Percentiles rank a stretch among this genome's conserved stretches.
These are phyloP conservation scores for Russula abietina DNA, from an alignment of 768 basidiomycete species.

Conservation along the genomic window DNA sequence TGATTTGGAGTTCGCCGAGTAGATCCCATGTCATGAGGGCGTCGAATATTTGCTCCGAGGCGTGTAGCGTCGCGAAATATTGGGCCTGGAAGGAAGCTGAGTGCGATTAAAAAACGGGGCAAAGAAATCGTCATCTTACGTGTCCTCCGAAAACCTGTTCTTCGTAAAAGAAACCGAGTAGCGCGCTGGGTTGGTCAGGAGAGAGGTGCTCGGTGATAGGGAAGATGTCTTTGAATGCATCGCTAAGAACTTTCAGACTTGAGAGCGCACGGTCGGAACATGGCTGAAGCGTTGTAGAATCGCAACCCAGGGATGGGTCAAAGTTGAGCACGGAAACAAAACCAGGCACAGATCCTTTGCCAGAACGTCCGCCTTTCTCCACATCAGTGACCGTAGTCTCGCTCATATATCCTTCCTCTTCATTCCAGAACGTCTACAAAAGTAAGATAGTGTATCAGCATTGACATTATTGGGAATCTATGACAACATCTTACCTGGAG, in stretches of 20 bases:
- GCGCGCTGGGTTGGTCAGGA: neutral
- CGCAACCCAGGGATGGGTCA: slow-evolving; percentile 18
- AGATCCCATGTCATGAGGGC: slow-evolving; percentile 12
- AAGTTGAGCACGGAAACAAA: slow-evolving; percentile 14
- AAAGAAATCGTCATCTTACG: neutral
- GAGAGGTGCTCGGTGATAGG: neutral
- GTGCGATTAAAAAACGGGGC: neutral
- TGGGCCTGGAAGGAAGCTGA: slow-evolving; percentile 7
- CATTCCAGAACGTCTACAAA: slow-evolving; percentile 21
- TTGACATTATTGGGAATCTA: neutral
- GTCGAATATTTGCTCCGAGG: slow-evolving; percentile 5
- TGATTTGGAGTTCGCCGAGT: slow-evolving; percentile 7
- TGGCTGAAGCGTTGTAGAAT: slow-evolving; percentile 13
- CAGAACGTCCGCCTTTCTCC: slow-evolving; percentile 10
- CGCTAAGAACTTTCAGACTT: slow-evolving; percentile 8
- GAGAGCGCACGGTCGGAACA: slow-evolving; percentile 20
- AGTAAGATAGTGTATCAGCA: neutral
- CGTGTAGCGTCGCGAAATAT: slow-evolving; percentile 11
- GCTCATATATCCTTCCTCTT: slow-evolving; percentile 13
- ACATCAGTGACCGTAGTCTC: slow-evolving; percentile 18
- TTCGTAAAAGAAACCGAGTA: slow-evolving; percentile 9
- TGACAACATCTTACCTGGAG: slow-evolving; percentile 8
- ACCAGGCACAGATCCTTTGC: neutral
- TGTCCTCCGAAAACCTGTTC: slow-evolving; percentile 11
- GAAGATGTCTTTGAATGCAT: slow-evolving; percentile 12